A percentile compares a stretch with the other conserved stretches of the same genome.
These are phyloP conservation scores for Galerina marginata DNA, from an alignment of 768 basidiomycete species.

Conservation along the genomic window DNA sequence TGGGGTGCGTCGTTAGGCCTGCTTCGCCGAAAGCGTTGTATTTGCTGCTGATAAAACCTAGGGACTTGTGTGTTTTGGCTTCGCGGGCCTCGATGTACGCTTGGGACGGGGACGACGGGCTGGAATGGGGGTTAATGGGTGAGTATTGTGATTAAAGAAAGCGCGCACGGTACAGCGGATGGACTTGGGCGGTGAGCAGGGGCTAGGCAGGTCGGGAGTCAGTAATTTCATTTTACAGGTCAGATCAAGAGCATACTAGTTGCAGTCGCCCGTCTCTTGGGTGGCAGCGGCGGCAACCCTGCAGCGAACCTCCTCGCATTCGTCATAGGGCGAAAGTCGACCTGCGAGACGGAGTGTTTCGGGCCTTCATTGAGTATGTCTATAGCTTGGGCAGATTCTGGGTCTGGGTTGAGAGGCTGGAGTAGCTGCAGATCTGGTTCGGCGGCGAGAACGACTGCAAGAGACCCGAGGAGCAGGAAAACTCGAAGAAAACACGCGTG, in stretches of 20 bases:
- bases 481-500: no score
- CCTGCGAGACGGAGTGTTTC: not conserved
- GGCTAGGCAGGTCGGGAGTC: not conserved
- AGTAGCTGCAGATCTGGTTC: not conserved
- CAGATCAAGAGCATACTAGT: not conserved
- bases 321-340: not conserved
- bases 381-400: not conserved
- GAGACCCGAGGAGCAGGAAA: not conserved
- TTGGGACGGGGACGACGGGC: not conserved
- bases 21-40: constrained; percentile 3
- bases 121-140: not conserved
- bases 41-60: not conserved
- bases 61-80: not conserved
- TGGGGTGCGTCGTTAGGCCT: not conserved
- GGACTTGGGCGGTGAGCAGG: not conserved
- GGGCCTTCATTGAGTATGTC: not conserved
- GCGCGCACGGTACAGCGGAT: not conserved
- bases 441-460: not conserved
- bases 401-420: not conserved
- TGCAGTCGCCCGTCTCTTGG: not conserved
- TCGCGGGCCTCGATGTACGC: not conserved
- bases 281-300: constrained; percentile 1
- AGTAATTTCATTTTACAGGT: no score
- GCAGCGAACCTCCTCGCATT: constrained; percentile 3
- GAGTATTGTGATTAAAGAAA: not conserved